Evolutionary conservation across 305 asterid species (phyloP), one percentile per base, ranked within the genome.

Genomic region (Fraxinus sp.): DNA sequence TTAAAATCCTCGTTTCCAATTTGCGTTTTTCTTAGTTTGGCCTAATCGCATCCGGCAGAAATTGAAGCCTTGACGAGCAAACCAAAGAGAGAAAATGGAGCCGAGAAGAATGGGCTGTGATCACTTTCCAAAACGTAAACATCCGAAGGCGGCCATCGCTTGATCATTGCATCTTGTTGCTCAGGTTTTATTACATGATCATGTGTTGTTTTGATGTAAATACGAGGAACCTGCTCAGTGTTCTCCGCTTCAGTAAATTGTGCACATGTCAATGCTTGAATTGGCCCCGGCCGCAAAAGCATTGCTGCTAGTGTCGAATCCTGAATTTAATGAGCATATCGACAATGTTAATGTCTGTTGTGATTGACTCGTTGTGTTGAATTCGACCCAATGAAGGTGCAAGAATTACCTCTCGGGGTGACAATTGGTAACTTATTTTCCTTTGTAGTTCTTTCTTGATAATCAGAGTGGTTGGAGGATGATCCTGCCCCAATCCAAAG

Each of bases 61-160:
- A 86, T 75, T 0, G 90, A 89, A 68, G 89, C 91, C 81, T 92
- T 93, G 78, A 92, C 81, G 16, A 95, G 87, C 85, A 92, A 80
- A 24, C 92, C 93, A 64, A 92, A 88, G 0, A 95, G 84, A 46
- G 77, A 22, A 49, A 91, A 85, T 0, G 98, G 98, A 46, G 95
- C 87, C 5, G 97, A 95, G 86, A 95, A 93, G 85, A 91, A 89
- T 16, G 98, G 97, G 84, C 91, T 89, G 75, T 95, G 98, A 87
- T 95, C 98, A 52, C 90, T 91, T 33, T 93, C 96, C 90, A 95
- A 70, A 4, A 37, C 86, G 85, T 89, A 90, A 24, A 92, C 91
- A 46, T 81, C 77, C 0, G 85, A 64, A 7, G 98, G 98, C 4
- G 89, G 92, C 98, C 98, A 95, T 83, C 83, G 90, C 85, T 85